Conservation (phyloP, 352 stramenopile genomes). For the Globisporangium paroecandrum region DNA sequence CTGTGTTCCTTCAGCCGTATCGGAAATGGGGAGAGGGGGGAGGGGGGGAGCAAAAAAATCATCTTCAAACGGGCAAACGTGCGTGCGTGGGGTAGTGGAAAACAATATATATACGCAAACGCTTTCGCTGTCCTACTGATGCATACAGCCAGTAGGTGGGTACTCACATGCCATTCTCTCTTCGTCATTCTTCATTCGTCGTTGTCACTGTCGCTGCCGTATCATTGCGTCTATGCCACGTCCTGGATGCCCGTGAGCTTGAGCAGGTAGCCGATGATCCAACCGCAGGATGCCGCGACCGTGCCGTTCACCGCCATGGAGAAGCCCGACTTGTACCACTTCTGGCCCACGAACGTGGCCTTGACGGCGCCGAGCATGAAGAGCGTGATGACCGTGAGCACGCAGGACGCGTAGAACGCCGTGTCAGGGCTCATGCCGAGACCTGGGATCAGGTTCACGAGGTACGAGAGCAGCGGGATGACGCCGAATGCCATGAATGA, state of each 20-base stretch:
- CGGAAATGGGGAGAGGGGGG: neutral
- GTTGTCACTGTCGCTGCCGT: neutral
- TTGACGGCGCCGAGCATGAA: conserved; percentile 94
- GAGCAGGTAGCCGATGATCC: conserved; percentile 80
- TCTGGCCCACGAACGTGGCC: conserved; percentile 76
- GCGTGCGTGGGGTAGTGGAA: conserved; percentile 1
- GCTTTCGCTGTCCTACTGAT: conserved; percentile 3
- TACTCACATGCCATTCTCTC: conserved; percentile 8
- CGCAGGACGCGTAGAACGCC: conserved; percentile 91
- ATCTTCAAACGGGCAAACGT: neutral
- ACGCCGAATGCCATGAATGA: conserved; percentile 91
- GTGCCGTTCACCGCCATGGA: conserved; percentile 82
- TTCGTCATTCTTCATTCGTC: neutral
- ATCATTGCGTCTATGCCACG: conserved; percentile 34
- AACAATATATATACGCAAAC: conserved; percentile 6
- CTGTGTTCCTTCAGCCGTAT: neutral
- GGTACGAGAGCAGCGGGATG: conserved; percentile 92
- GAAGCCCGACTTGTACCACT: conserved; percentile 58
- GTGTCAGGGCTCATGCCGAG: conserved; percentile 54
- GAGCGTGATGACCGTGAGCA: conserved; percentile 91
- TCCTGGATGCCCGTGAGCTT: conserved; percentile 80
- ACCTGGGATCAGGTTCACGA: conserved; percentile 79
- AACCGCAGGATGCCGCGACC: conserved; percentile 67
- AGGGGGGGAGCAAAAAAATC: neutral
- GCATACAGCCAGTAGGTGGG: neutral